These are phyloP conservation scores for Anthracocystis panici-leucophaei DNA, from an alignment of 1,284 basidiomycete genomes.

Conservation along the genomic window DNA sequence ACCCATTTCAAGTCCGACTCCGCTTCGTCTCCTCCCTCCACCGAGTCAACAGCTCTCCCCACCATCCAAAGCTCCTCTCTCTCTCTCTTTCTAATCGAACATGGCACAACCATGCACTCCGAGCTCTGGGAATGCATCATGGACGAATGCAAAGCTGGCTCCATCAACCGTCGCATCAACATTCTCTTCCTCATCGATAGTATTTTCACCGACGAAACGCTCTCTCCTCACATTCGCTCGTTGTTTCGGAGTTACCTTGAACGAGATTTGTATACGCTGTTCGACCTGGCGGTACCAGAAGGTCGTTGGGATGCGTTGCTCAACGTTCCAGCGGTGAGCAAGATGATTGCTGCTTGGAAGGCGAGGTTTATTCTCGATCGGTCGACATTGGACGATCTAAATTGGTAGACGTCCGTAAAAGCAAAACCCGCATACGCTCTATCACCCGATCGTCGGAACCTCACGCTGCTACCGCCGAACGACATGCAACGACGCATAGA, in stretches of 20 bases:
- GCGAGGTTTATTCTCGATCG: conserved; percentile 18
- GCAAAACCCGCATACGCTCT: conserved; percentile 27
- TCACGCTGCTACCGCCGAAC: conserved; percentile 73
- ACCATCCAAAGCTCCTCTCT: conserved; percentile 88
- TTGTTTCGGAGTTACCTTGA: conserved; percentile 23
- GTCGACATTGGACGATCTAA: conserved; percentile 14
- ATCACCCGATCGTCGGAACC: conserved; percentile 25
- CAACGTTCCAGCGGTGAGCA: conserved; percentile 32
- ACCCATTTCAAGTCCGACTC: conserved; percentile 66
- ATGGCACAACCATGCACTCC: conserved; percentile 80
- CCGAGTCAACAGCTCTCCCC: conserved; percentile 74
- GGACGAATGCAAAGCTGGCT: conserved; percentile 85
- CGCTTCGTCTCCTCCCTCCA: conserved; percentile 65
- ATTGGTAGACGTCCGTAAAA: conserved; percentile 25
- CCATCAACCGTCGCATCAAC: conserved; percentile 90
- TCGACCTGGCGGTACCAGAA: conserved; percentile 43
- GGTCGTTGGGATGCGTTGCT: conserved; percentile 38
- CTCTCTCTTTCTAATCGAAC: conserved; percentile 87
- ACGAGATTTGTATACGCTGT: conserved; percentile 32
- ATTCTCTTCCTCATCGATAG: conserved; percentile 91
- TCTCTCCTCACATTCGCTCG: conserved; percentile 25
- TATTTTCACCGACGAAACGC: conserved; percentile 70
- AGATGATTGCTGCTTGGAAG: conserved; percentile 38
- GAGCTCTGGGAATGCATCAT: conserved; percentile 94
- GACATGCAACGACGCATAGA: conserved; percentile 91